A percentile compares a stretch with the other conserved stretches of the same genome.
Conservation (phyloP, 331 rosid species). For the Dryas integrifolia region DNA sequence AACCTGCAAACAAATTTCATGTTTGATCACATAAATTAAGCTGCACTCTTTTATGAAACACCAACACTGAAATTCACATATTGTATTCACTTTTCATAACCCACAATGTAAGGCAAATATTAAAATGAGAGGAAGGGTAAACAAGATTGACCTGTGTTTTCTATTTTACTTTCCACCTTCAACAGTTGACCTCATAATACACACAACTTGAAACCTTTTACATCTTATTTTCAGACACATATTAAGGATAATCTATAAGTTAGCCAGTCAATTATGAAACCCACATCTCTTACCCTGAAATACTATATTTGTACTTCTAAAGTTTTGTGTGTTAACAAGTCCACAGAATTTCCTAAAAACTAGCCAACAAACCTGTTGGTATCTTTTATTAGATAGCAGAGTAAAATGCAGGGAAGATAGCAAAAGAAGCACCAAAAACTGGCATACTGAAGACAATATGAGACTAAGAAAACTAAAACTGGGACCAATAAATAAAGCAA, state of each 20-base stretch:
- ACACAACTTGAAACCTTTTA: background rate
- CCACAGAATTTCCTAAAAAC: background rate
- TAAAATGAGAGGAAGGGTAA: slow-evolving; percentile 7
- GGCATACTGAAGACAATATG: background rate
- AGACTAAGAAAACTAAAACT: background rate
- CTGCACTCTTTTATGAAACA: background rate
- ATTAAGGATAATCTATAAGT: background rate
- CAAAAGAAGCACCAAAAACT: background rate
- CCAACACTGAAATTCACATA: background rate
- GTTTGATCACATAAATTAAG: background rate
- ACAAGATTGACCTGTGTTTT: background rate
- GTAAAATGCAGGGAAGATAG: background rate
- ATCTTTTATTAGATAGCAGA: background rate
- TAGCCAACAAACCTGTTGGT: background rate
- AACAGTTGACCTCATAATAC: background rate
- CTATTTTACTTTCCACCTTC: background rate
- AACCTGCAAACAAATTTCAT: slow-evolving; percentile 55
- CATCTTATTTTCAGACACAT: background rate
- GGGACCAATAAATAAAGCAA: background rate
- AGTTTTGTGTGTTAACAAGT: background rate
- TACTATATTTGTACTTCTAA: background rate
- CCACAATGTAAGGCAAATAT: background rate
- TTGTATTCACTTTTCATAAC: background rate
- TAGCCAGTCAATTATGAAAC: background rate
- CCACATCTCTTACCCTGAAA: slow-evolving; percentile 1